A percentile compares a stretch with the other conserved stretches of the same genome.
These are phyloP conservation scores for Malassezia cuniculi DNA, from an alignment of 1,284 basidiomycete genomes.

Conservation along the genomic window DNA sequence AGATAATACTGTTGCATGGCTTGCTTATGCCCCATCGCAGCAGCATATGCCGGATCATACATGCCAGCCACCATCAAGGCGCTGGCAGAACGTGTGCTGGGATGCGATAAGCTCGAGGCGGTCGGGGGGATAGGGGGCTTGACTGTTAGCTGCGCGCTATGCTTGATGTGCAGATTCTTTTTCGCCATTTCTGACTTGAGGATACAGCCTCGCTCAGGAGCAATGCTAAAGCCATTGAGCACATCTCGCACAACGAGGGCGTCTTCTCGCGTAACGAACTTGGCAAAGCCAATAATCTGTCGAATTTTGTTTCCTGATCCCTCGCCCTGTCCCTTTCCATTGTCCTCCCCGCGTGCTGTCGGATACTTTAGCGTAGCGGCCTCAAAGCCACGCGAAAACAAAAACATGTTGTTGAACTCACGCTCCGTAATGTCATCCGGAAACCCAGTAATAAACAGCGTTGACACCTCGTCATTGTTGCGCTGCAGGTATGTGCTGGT, in stretches of 20 bases:
- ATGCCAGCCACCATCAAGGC: too few species aligned
- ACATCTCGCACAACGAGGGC: conserved; percentile 77
- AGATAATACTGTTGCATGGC: too few species aligned
- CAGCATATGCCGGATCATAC: too few species aligned
- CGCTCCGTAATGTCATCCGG: conserved; percentile 98
- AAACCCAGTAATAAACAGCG: conserved; percentile 96
- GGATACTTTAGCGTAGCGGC: conserved; percentile 76
- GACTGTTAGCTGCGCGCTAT: too few species aligned
- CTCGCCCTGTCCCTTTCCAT: too few species aligned
- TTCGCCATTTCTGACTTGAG: conserved; percentile 99
- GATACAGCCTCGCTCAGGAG: conserved; percentile 83
- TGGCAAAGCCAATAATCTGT: conserved; percentile 96
- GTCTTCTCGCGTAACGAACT: conserved; percentile 76
- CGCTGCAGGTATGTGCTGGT: too few species aligned
- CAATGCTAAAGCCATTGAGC: conserved; percentile 78
- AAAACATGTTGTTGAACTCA: conserved; percentile 98
- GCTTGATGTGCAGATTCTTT: conserved; percentile 82
- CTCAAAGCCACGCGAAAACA: conserved; percentile 87
- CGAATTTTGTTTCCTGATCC: conserved; percentile 46
- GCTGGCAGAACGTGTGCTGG: too few species aligned
- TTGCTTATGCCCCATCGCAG: too few species aligned
- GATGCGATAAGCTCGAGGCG: too few species aligned
- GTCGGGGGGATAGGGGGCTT: too few species aligned
- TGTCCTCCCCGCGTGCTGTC: too few species aligned
- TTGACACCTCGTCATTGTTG: conserved; percentile 70